Evolutionary conservation across 352 stramenopile genomes (phyloP).

Genomic region (Phytophthora tubulina): DNA sequence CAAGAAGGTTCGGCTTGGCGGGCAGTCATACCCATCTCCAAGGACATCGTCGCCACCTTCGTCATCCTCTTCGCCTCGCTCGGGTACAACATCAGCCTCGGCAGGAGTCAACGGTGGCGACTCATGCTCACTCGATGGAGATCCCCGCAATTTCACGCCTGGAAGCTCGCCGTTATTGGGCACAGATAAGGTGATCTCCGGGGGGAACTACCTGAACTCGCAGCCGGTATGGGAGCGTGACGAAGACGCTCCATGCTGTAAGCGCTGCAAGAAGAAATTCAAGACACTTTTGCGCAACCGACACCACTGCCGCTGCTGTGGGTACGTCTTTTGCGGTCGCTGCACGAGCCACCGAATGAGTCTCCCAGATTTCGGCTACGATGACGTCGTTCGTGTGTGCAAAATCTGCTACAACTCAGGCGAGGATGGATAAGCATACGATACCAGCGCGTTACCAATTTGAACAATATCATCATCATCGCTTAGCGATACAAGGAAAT

Average conservation of each 20-base stretch:
- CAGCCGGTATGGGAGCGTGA: conserved; percentile 89
- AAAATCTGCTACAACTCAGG: conserved; percentile 84
- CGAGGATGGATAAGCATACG: conserved; percentile 54
- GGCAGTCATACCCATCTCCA: conserved; percentile 41
- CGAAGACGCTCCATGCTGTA: conserved; percentile 84
- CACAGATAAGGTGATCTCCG: conserved; percentile 72
- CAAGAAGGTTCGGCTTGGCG: conserved; percentile 35
- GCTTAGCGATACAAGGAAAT: not conserved
- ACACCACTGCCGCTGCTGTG: conserved; percentile 87
- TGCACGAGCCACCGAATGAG: conserved; percentile 90
- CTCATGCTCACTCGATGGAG: conserved; percentile 32
- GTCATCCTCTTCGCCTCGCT: conserved; percentile 44
- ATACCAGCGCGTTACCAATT: not conserved
- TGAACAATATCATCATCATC: conserved; percentile 7
- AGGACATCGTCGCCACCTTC: conserved; percentile 50
- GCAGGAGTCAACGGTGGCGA: conserved; percentile 31
- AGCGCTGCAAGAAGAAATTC: conserved; percentile 92
- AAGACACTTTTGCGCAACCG: conserved; percentile 85
- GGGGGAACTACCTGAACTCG: conserved; percentile 70
- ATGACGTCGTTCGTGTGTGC: conserved; percentile 88
- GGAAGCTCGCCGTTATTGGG: conserved; percentile 73
- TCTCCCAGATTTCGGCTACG: conserved; percentile 89
- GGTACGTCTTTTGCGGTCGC: conserved; percentile 85
- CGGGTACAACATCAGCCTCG: conserved; percentile 41
- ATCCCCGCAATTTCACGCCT: conserved; percentile 57